Percentiles rank a stretch among this genome's conserved stretches.
These are phyloP conservation scores for Fusarium lateritium DNA, from an alignment of 2,329 filamentous ascomycete species.

Conservation along the genomic window DNA sequence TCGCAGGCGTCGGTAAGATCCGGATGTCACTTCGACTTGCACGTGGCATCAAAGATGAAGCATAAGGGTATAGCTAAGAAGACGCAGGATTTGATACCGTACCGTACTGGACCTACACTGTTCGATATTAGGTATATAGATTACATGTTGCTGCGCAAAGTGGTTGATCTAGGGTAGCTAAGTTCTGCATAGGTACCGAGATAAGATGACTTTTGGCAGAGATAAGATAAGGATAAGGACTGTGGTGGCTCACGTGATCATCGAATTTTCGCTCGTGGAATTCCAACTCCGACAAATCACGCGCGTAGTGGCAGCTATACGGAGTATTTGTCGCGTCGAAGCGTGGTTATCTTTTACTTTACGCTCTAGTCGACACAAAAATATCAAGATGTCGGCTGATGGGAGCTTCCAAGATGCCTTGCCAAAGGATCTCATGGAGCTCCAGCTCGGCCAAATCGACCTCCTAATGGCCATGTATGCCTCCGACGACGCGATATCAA, in stretches of 20 bases:
- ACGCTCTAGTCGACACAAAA: accelerated
- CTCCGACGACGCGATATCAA: slow-evolving; percentile 52
- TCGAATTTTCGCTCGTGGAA: slow-evolving; percentile 1
- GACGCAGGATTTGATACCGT: no score
- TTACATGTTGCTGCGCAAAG: no score
- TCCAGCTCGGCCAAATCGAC: slow-evolving; percentile 65
- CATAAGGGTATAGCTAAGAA: no score
- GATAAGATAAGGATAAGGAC: background rate
- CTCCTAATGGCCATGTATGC: slow-evolving; percentile 69
- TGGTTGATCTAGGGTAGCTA: no score
- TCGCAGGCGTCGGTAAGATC: no score
- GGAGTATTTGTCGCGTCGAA: accelerated
- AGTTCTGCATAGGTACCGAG: background rate
- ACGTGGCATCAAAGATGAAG: no score
- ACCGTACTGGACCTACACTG: no score
- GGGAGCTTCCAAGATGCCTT: slow-evolving; percentile 38
- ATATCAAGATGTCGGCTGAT: background rate
- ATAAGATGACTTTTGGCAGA: background rate
- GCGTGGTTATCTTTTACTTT: accelerated
- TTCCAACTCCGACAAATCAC: slow-evolving; percentile 19
- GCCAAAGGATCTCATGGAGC: slow-evolving; percentile 61
- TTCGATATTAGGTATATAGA: no score
- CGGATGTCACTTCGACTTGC: no score
- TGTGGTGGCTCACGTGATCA: slow-evolving; percentile 4
- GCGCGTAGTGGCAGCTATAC: background rate